A percentile compares a stretch with the other conserved stretches of the same genome.
Conservation (phyloP, 73 alveolate species). For the Symbiodinium pilosum region DNA sequence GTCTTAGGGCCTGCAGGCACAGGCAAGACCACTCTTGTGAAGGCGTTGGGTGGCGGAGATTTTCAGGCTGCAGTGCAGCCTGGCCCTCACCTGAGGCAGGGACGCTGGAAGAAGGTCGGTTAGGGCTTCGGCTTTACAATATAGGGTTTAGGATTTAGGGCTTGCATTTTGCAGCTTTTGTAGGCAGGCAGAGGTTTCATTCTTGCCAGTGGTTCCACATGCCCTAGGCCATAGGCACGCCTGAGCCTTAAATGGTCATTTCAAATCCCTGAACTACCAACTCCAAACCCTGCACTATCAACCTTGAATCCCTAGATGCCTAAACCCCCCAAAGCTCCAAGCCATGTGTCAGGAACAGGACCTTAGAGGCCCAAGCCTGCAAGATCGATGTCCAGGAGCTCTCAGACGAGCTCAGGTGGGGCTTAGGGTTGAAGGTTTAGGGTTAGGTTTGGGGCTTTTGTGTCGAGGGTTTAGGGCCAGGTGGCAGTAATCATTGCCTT, state of each 20-base stretch:
- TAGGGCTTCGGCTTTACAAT: neutral
- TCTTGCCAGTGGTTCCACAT: neutral
- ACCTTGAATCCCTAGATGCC: no score
- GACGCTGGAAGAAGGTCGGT: neutral
- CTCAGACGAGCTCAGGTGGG: neutral
- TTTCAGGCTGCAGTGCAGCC: neutral
- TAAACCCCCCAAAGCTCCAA: no score
- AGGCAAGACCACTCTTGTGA: slow-evolving; percentile 13
- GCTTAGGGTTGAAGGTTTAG: no score
- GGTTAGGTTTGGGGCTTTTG: no score
- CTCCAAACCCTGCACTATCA: no score
- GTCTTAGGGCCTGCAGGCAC: slow-evolving; percentile 34
- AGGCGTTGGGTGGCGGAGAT: neutral
- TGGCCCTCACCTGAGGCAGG: slow-evolving; percentile 18
- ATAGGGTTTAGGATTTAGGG: neutral
- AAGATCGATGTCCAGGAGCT: neutral
- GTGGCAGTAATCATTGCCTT: no score
- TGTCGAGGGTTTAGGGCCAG: no score
- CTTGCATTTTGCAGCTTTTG: neutral
- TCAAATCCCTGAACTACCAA: no score
- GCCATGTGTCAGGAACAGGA: neutral
- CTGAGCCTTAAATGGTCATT: no score
- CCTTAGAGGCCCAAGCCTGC: neutral
- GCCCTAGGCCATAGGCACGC: neutral
- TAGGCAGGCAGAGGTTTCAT: neutral